Evolutionary conservation across 2,329 filamentous ascomycete species (phyloP), one percentile per base, ranked within the genome.

Genomic region (Colletotrichum eleusines): DNA sequence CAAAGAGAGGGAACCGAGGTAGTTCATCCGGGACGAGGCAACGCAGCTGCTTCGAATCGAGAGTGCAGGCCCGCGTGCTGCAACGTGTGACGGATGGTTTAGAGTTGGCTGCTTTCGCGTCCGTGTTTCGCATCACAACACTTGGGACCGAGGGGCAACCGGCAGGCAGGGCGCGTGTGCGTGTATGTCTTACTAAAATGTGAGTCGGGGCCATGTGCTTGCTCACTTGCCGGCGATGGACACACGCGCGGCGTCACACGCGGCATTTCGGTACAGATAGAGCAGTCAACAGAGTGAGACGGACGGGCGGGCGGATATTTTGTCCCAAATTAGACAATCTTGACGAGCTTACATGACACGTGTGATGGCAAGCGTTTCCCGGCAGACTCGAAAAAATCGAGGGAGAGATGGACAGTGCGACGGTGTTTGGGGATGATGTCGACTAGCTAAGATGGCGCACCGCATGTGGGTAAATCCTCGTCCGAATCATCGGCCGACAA

Each of bases 261-360:
- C 44, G 60, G 14, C 60, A 42, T 63, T 1, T 48, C 44, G 44
- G 53, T 35, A n/a, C n/a, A 31, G 38, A 40, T 9, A 28, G 46
- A 23, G 31, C 20, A 58, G 46, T 18, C 40, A 26, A n/a, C n/a
- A n/a, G n/a, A 71, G 26, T 50, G 38, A 71, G 64, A 71, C 53
- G 64, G 64, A 63, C 69, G 53, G 64, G 69, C 53, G 64, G 64
- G 60, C 69, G 53, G 64, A 63, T 64, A 59, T 54, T 68, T 63
- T 71, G 23, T 59, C 31, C 42, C n/a, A n/a, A n/a, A 28, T n/a
- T 54, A 40, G 64, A 23, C 31, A 40, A 33, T 7, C 53, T 69
- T 71, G 64, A 64, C 69, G 44, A 40, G 33, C 46, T 28, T 44
- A 42, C 51, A 57, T 58, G 35, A 58, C 57, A 31, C 20, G 44